phyloP scores from a whole-genome alignment of 306 rosid genomes.

The Lathyrus tuberosus region DNA sequence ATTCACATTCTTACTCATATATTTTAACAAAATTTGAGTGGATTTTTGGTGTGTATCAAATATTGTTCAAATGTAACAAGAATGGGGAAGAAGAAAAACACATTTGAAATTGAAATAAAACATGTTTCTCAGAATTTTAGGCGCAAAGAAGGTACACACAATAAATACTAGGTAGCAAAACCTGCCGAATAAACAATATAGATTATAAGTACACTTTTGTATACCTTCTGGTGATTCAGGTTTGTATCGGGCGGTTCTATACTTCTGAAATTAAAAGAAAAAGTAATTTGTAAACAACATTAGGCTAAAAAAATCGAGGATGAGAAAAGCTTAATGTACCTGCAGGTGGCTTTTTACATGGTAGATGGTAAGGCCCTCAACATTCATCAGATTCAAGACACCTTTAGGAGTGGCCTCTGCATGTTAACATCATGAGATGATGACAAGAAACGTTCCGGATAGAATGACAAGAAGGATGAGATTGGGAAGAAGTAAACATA shows the following conservation, averaged over 20 bases:
- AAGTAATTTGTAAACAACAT: conserved; percentile 19
- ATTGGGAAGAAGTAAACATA: conserved; percentile 45
- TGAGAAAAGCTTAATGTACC: conserved; percentile 48
- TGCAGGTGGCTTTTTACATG: conserved; percentile 98
- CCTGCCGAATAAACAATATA: conserved; percentile 32
- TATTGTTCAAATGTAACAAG: conserved; percentile 17
- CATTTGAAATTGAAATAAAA: neutral
- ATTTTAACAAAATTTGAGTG: conserved; percentile 1
- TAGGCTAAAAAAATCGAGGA: conserved; percentile 24
- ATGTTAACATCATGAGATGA: conserved; percentile 40
- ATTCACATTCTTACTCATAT: conserved; percentile 36
- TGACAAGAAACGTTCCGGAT: conserved; percentile 18
- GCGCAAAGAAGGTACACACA: neutral
- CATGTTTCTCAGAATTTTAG: neutral
- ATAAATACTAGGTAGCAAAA: conserved; percentile 20
- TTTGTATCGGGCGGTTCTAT: conserved; percentile 93
- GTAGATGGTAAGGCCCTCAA: conserved; percentile 87
- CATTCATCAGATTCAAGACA: conserved; percentile 81
- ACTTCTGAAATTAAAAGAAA: conserved; percentile 63
- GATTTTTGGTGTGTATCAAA: conserved; percentile 10
- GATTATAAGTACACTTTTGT: conserved; percentile 33
- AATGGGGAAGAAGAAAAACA: neutral
- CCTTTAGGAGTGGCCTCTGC: conserved; percentile 99
- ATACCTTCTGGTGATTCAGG: conserved; percentile 89
- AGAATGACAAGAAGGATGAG: conserved; percentile 30